Percentiles rank a stretch among this genome's conserved stretches.
Conservation (phyloP, 108 stramenopile species). For the Mediolabrus comicus region DNA sequence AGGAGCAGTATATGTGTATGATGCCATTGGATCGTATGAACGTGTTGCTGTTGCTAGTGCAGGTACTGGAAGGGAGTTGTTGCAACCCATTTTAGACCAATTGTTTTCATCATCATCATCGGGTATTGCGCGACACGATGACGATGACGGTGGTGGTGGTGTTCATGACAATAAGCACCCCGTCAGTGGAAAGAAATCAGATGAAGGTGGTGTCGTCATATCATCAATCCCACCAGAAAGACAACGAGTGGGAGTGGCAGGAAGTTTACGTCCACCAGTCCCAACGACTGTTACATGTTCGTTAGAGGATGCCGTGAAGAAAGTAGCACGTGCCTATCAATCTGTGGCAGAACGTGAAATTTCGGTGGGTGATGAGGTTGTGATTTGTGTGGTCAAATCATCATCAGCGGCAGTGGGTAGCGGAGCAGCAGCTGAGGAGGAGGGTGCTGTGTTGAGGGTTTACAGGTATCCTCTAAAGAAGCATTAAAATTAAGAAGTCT, state of each 20-base stretch:
- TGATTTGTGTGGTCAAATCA: conserved; percentile 56
- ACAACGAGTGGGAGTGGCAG: conserved; percentile 44
- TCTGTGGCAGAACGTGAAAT: conserved; percentile 87
- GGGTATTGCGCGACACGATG: background rate
- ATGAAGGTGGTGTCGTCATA: no score
- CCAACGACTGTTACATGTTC: conserved; percentile 51
- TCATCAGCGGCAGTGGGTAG: background rate
- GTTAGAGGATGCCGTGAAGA: conserved; percentile 58
- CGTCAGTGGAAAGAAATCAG: background rate
- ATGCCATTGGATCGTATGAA: conserved; percentile 88
- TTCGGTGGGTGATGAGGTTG: conserved; percentile 75
- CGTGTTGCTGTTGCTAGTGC: conserved; percentile 76
- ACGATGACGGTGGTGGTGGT: background rate
- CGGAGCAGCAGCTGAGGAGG: background rate
- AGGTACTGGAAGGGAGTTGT: conserved; percentile 74
- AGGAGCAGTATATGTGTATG: conserved; percentile 75
- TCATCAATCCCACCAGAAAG: conserved; percentile 30
- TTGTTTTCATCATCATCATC: no score
- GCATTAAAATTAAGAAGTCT: no score
- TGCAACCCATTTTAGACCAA: conserved; percentile 85
- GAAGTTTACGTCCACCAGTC: conserved; percentile 40
- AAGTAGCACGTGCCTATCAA: conserved; percentile 64
- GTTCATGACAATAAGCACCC: background rate
- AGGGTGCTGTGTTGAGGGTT: conserved; percentile 7
- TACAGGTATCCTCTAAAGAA: conserved; percentile 27